Base-by-base conservation (phyloP, 306 rosid species). In the Prunus fruticosa region DNA sequence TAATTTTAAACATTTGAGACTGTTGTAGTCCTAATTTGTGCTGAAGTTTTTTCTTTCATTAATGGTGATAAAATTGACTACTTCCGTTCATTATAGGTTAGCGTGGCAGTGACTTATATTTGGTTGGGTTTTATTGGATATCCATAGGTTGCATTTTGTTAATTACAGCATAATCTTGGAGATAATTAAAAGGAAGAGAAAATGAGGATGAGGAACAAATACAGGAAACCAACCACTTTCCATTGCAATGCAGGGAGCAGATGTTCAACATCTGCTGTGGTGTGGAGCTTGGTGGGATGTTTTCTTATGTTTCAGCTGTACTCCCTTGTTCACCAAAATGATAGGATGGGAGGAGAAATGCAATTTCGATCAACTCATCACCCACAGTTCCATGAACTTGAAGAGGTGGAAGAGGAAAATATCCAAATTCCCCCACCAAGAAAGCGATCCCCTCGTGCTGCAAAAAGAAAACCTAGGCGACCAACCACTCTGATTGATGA, bases 361-460 rank as follows among this genome's bases (percentile, higher is more conserved):
- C 90, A 75, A 22, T 72, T 88, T 74, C 89, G 43, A 18, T 66
- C 65, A 15, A 83, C 63, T 75, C 86, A 67, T 61, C 86, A 86
- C 77, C 91, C 90, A 12, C 87, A 86, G 61, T 81, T 96, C 60
- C 91, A 61, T 34, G 99, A 91, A 65, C 93, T 96, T 82, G 93
- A 92, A 85, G 82, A 81, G 64, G 91, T 93, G 57, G 99, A 96
- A 71, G 96, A 87, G 82, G 98, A 92, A 70, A 83, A 69, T 66
- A 82, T 96, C 78, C 93, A 81, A 63, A 84, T 96, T 57, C 98
- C 99, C n/a, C 99, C 92, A 18, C 99, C 98, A 0, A 88, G 98
- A 66, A 96, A 89, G 87, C 89, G 98, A 86, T 92, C 99, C 47
- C 98, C 99, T 28, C 90, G 98, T 15, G 97, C 97, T 13, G 91